Percentiles rank a stretch among this genome's conserved stretches.
Evolutionary conservation across 495 filamentous ascomycete genomes (phyloP).

Genomic region (Thermochaetoides thermophila): DNA sequence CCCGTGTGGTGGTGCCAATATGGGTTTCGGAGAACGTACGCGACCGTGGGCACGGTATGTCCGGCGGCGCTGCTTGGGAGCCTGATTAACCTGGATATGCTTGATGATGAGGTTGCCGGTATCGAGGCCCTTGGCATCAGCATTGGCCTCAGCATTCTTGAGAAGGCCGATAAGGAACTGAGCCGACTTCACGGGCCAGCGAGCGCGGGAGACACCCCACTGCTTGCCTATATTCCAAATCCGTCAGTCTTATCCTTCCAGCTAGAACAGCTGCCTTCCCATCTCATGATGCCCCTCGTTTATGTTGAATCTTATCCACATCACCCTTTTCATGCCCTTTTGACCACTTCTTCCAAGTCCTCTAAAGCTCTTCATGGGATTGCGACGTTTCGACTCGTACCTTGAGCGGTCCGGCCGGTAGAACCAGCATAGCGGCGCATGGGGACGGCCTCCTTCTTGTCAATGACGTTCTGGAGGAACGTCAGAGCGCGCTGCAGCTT

Average conservation of each 20-base stretch:
- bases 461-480: slow-evolving; percentile 93
- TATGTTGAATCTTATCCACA: no score
- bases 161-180: slow-evolving; percentile 93
- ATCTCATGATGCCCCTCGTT: no score
- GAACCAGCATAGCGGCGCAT: slow-evolving; percentile 91
- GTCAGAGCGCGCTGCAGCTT: slow-evolving; percentile 85
- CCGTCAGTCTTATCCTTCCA: no score
- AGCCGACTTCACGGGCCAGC: slow-evolving; percentile 98
- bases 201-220: slow-evolving; percentile 90
- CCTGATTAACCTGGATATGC: slow-evolving; percentile 99
- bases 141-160: slow-evolving; percentile 98
- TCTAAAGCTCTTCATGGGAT: no score
- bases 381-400: slow-evolving; percentile 43
- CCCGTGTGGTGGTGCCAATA: slow-evolving; percentile 2
- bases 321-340: no score
- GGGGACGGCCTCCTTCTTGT: slow-evolving; percentile 90
- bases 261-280: no score
- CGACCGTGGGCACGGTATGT: slow-evolving; percentile 99
- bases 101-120: slow-evolving; percentile 91
- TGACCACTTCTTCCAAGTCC: no score
- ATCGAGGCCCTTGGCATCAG: slow-evolving; percentile 97
- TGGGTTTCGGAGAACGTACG: slow-evolving; percentile 46
- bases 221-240: slow-evolving; percentile 97
- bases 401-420: slow-evolving; percentile 88
- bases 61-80: slow-evolving; percentile 90